Conservation (phyloP, 1,284 basidiomycete genomes). For the Fomitopsis betulina region DNA sequence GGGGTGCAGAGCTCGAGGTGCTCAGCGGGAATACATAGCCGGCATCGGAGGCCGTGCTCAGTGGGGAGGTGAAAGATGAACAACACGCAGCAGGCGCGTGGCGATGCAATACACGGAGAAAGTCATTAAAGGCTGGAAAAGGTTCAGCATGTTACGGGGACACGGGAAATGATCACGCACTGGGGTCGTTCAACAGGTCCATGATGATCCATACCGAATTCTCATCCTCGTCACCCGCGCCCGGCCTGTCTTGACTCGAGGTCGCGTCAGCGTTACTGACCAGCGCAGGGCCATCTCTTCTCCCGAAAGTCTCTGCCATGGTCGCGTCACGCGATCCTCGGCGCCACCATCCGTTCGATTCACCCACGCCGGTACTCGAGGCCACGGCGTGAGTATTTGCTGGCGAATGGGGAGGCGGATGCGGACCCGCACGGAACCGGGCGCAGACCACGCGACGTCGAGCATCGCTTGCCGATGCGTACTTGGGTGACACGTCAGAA, state of each 20-base stretch:
- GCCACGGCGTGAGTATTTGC: not conserved
- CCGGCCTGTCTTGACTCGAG: not conserved
- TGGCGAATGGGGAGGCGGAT: slow-evolving; percentile 8
- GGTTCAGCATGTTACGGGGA: not conserved
- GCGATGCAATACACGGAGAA: slow-evolving; percentile 60
- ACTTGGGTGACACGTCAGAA: not conserved
- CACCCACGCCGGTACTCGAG: not conserved
- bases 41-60: not conserved
- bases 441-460: slow-evolving; percentile 3
- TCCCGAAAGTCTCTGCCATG: slow-evolving; percentile 4
- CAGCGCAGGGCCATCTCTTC: slow-evolving; percentile 6
- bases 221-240: slow-evolving; percentile 13
- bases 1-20: not conserved
- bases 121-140: slow-evolving; percentile 43
- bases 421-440: slow-evolving; percentile 7
- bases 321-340: slow-evolving; percentile 20
- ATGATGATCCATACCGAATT: slow-evolving; percentile 52
- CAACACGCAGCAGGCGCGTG: slow-evolving; percentile 36
- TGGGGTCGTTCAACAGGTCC: slow-evolving; percentile 50
- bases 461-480: not conserved
- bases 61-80: slow-evolving; percentile 19
- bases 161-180: slow-evolving; percentile 25
- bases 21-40: slow-evolving; percentile 2
- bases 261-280: slow-evolving; percentile 6
- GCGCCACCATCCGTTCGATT: slow-evolving; percentile 18